These are phyloP conservation scores for Colletotrichum eleusines DNA, from an alignment of 2,329 filamentous ascomycete species.

Conservation along the genomic window DNA sequence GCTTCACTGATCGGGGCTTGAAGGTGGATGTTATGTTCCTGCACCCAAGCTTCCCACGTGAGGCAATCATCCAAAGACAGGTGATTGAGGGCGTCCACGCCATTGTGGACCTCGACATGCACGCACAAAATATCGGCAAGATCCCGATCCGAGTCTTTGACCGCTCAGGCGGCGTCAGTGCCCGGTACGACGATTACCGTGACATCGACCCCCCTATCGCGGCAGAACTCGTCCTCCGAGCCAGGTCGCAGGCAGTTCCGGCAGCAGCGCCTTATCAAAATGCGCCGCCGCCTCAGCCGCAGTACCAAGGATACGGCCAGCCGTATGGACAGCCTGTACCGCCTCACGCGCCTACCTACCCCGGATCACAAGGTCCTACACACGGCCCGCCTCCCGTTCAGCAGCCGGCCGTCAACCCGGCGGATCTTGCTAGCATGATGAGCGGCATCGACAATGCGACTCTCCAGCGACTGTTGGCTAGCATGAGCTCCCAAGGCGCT, in stretches of 20 bases:
- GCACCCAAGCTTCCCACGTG: constrained; percentile 74
- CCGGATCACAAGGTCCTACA: constrained; percentile 38
- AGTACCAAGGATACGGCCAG: constrained; percentile 47
- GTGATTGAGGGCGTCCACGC: constrained; percentile 90
- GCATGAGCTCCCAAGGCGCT: constrained; percentile 46
- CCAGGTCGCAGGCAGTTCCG: constrained; percentile 62
- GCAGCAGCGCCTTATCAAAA: constrained; percentile 44
- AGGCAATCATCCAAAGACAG: constrained; percentile 84
- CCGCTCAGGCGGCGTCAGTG: constrained; percentile 77
- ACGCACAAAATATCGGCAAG: constrained; percentile 76
- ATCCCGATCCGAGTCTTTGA: constrained; percentile 90
- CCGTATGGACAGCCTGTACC: constrained; percentile 48
- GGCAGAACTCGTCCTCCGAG: constrained; percentile 82
- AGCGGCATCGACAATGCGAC: constrained; percentile 75
- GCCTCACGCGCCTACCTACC: constrained; percentile 40
- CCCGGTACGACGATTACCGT: constrained; percentile 88
- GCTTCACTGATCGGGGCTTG: constrained; percentile 78
- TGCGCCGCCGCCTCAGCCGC: constrained; percentile 28
- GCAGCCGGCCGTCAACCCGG: constrained; percentile 48
- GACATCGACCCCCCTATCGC: constrained; percentile 83
- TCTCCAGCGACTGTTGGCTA: constrained; percentile 77
- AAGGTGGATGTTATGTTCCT: constrained; percentile 84
- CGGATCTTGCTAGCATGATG: constrained; percentile 74
- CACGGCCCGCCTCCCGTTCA: constrained; percentile 40
- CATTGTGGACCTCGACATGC: constrained; percentile 80